phyloP scores from a whole-genome alignment of 257 asterid genomes.

The Lycium ferocissimum region DNA sequence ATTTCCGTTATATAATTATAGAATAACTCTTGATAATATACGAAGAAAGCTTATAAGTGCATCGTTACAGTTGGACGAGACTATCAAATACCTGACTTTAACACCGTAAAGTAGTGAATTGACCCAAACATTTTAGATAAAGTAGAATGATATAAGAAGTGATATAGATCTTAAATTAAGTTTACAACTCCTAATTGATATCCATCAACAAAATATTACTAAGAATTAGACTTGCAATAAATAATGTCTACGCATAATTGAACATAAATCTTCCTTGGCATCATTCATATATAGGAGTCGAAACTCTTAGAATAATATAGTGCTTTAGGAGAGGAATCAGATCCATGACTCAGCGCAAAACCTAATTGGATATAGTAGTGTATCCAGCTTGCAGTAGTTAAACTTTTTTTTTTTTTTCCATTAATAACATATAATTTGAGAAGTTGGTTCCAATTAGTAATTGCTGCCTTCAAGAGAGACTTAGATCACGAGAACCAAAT shows the following conservation, averaged over 20 bases:
- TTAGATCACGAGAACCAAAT: slow-evolving; percentile 16
- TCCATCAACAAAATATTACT: neutral
- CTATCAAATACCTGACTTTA: too few relatives aligned
- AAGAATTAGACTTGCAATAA: neutral
- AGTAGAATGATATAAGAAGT: neutral
- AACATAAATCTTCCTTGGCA: neutral
- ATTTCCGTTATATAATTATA: neutral
- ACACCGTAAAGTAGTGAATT: too few relatives aligned
- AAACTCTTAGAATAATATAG: neutral
- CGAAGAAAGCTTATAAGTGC: too few relatives aligned
- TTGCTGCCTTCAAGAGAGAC: neutral
- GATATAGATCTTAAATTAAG: neutral
- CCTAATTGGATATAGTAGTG: neutral
- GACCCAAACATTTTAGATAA: too few relatives aligned
- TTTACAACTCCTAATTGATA: neutral
- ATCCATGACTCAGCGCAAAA: neutral
- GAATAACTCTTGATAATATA: neutral
- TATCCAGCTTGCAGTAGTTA: neutral
- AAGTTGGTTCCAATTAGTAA: neutral
- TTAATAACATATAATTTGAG: neutral
- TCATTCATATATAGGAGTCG: neutral
- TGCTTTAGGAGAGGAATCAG: neutral
- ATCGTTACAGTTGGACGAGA: too few relatives aligned
- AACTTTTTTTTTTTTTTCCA: neutral
- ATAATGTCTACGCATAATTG: neutral